Evolutionary conservation across 2,329 filamentous ascomycete genomes (phyloP).

Genomic region (Malbranchea zuffiana): DNA sequence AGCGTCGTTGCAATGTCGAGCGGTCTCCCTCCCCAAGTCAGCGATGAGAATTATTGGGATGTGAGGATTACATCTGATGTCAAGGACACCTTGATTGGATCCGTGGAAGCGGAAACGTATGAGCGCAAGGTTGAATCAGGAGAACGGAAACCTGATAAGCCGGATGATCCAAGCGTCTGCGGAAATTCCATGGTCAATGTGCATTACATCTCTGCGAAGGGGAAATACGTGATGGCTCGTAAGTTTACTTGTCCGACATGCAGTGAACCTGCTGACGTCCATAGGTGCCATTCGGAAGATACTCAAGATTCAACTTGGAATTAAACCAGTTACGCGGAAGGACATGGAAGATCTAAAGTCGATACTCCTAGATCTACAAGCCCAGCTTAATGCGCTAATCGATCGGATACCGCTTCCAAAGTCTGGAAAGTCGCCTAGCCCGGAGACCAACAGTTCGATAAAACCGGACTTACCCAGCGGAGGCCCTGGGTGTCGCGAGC

Average conservation of each 20-base stretch:
- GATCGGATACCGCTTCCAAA: conserved; percentile 29
- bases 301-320: conserved; percentile 36
- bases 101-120: conserved; percentile 29
- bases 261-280: not conserved
- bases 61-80: conserved; percentile 38
- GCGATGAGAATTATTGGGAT: conserved; percentile 40
- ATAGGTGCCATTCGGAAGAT: conserved; percentile 34
- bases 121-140: conserved; percentile 25
- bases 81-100: conserved; percentile 36
- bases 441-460: conserved; percentile 18
- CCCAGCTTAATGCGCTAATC: conserved; percentile 34
- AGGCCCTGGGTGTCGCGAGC: conserved; percentile 30
- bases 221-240: conserved; percentile 38
- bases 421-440: conserved; percentile 21
- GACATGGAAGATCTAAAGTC: conserved; percentile 37
- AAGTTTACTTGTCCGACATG: conserved; percentile 16
- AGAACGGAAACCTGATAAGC: conserved; percentile 28
- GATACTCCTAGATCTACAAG: conserved; percentile 32
- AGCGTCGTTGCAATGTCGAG: conserved; percentile 41
- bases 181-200: conserved; percentile 34
- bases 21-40: conserved; percentile 38
- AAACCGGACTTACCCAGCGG: conserved; percentile 28
- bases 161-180: conserved; percentile 33
- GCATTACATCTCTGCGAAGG: conserved; percentile 34
- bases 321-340: conserved; percentile 31